Percentiles rank a stretch among this genome's conserved stretches.
phyloP scores from a whole-genome alignment of 345 rosid species.

The Dimocarpus longan region DNA sequence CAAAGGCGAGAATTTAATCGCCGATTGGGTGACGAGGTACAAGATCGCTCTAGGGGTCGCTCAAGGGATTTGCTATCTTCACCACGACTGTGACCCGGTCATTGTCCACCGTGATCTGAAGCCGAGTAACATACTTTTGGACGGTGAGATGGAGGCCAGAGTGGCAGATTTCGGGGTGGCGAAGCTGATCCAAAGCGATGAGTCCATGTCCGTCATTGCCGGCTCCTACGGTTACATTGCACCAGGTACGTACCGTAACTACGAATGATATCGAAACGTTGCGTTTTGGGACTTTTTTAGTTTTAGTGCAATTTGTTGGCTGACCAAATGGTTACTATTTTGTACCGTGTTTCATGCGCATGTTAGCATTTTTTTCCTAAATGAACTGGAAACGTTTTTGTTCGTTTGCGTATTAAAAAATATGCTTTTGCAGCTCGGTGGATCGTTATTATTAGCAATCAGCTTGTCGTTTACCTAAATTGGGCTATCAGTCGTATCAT shows the following conservation, averaged over 20 bases:
- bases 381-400: neutral
- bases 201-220: constrained; percentile 99
- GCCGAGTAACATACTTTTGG: constrained; percentile 86
- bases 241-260: constrained; percentile 61
- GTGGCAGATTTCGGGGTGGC: constrained; percentile 99
- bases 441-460: neutral
- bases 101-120: constrained; percentile 97
- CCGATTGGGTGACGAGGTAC: constrained; percentile 84
- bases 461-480: neutral
- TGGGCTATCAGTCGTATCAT: neutral
- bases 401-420: neutral
- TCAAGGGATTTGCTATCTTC: constrained; percentile 97
- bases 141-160: constrained; percentile 93
- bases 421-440: neutral
- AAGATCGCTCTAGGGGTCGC: constrained; percentile 96
- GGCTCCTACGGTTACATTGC: constrained; percentile 99
- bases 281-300: neutral
- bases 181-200: constrained; percentile 77
- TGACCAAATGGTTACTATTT: constrained; percentile 18
- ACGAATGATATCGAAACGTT: neutral
- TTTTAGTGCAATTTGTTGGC: constrained; percentile 17
- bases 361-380: neutral
- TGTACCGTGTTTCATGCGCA: neutral
- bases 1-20: constrained; percentile 63
- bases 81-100: constrained; percentile 97